Evolutionary conservation across 129 eudicot species (phyloP).

Genomic region (Chrysanthemum makinoi): DNA sequence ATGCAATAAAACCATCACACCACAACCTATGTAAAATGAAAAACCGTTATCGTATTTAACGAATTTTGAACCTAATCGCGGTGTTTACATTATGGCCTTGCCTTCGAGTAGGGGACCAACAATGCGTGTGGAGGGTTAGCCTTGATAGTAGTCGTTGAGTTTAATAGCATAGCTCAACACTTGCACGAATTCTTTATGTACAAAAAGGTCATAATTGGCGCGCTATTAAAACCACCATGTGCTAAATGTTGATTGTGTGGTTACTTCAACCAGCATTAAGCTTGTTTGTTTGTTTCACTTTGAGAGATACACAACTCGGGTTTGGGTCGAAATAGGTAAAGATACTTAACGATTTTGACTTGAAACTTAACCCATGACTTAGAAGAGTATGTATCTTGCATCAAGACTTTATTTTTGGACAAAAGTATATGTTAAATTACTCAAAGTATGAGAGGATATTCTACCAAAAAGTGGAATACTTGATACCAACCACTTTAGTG

Average conservation of each 20-base stretch:
- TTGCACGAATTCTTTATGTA: not conserved
- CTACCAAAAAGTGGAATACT: slow-evolving; percentile 39
- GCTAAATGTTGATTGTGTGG: not conserved
- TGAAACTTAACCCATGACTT: slow-evolving; percentile 23
- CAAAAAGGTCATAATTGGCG: not conserved
- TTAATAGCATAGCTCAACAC: not conserved
- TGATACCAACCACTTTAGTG: slow-evolving; percentile 38
- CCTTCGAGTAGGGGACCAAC: no score
- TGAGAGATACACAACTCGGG: no score
- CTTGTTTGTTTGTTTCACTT: not conserved
- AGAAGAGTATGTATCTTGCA: slow-evolving; percentile 8
- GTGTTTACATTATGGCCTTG: no score
- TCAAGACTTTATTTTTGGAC: slow-evolving; percentile 35
- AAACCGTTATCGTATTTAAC: not conserved
- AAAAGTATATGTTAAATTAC: slow-evolving; percentile 27
- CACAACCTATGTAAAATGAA: slow-evolving; percentile 16
- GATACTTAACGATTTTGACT: slow-evolving; percentile 6
- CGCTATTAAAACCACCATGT: slow-evolving; percentile 5
- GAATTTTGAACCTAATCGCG: no score
- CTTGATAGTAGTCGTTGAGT: not conserved
- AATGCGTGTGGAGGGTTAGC: not conserved
- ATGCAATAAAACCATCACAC: slow-evolving; percentile 25
- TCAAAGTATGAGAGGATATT: slow-evolving; percentile 38
- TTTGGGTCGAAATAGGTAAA: not conserved
- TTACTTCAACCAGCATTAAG: not conserved